These are phyloP conservation scores for Rhypophila decipiens DNA, from an alignment of 495 filamentous ascomycete genomes.

Conservation along the genomic window DNA sequence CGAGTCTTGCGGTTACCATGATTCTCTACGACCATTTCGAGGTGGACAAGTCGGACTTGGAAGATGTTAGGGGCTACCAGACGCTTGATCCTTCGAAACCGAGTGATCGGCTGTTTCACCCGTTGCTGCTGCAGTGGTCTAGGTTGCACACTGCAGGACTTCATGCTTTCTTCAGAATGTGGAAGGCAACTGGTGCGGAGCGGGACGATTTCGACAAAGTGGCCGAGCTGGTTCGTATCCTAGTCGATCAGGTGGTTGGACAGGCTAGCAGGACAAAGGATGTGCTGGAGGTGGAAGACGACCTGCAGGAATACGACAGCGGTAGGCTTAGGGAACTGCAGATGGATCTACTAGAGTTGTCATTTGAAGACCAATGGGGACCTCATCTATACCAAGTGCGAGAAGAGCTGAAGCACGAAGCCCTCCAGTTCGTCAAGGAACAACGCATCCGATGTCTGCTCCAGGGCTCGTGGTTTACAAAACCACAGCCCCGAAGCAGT, in stretches of 20 bases:
- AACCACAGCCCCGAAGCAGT: constrained; percentile 35
- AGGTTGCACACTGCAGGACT: constrained; percentile 84
- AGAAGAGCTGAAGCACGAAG: constrained; percentile 89
- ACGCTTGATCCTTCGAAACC: constrained; percentile 69
- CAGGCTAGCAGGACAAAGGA: constrained; percentile 78
- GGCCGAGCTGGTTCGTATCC: constrained; percentile 78
- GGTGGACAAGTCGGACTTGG: constrained; percentile 77
- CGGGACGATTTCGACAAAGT: constrained; percentile 87
- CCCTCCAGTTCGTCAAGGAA: constrained; percentile 92
- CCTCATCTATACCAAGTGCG: constrained; percentile 82
- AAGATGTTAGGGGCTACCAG: constrained; percentile 72
- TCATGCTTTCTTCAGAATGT: constrained; percentile 86
- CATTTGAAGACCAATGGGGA: constrained; percentile 92
- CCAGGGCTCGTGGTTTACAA: constrained; percentile 84
- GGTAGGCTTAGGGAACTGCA: constrained; percentile 74
- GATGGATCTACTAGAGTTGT: constrained; percentile 86
- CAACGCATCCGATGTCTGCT: constrained; percentile 91
- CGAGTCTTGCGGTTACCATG: constrained; percentile 79
- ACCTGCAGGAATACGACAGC: constrained; percentile 76
- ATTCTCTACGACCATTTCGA: constrained; percentile 95
- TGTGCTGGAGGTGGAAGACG: constrained; percentile 81
- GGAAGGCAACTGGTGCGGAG: constrained; percentile 82
- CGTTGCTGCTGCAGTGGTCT: constrained; percentile 89
- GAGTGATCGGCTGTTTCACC: constrained; percentile 81
- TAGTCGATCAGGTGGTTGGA: constrained; percentile 89